Percentiles rank a stretch among this genome's conserved stretches.
phyloP scores from a whole-genome alignment of 345 rosid genomes.

The Capsella bursapastoris region DNA sequence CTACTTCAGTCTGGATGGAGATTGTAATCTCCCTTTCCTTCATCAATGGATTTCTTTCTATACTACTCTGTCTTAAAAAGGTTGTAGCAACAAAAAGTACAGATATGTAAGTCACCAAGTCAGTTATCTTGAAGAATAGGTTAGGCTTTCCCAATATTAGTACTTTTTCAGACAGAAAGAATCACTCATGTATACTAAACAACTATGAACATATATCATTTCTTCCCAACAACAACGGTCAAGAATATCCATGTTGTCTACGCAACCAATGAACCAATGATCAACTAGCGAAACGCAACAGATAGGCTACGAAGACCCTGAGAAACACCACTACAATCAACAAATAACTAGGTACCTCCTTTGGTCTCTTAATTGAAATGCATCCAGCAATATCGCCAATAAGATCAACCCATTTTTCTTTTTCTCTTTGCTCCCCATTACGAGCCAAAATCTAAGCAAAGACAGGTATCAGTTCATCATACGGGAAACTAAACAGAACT shows the following conservation, averaged over 20 bases:
- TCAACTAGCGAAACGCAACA: slow-evolving; percentile 28
- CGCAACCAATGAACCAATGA: slow-evolving; percentile 20
- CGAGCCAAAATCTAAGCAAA: slow-evolving; percentile 81
- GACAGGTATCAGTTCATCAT: slow-evolving; percentile 26
- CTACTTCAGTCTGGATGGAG: slow-evolving; percentile 23
- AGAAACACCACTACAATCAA: slow-evolving; percentile 25
- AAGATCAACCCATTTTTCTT: slow-evolving; percentile 92
- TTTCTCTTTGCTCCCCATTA: slow-evolving; percentile 79
- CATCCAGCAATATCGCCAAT: slow-evolving; percentile 86
- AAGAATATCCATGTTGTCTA: slow-evolving; percentile 23
- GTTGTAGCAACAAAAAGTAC: neutral
- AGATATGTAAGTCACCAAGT: slow-evolving; percentile 10
- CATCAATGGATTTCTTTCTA: slow-evolving; percentile 3
- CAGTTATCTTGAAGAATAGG: slow-evolving; percentile 1
- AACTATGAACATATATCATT: slow-evolving; percentile 22
- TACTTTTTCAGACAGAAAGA: slow-evolving; percentile 5
- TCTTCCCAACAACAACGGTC: slow-evolving; percentile 19
- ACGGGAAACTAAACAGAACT: slow-evolving; percentile 26
- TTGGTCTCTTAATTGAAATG: slow-evolving; percentile 96
- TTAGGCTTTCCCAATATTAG: neutral
- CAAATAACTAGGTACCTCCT: slow-evolving; percentile 61
- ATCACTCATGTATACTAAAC: slow-evolving; percentile 7
- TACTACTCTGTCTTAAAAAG: slow-evolving; percentile 4
- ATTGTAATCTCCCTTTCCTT: slow-evolving; percentile 17
- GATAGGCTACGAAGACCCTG: slow-evolving; percentile 15